Base-by-base conservation (phyloP, 169 alveolate species). In the Babesia bigemina region DNA sequence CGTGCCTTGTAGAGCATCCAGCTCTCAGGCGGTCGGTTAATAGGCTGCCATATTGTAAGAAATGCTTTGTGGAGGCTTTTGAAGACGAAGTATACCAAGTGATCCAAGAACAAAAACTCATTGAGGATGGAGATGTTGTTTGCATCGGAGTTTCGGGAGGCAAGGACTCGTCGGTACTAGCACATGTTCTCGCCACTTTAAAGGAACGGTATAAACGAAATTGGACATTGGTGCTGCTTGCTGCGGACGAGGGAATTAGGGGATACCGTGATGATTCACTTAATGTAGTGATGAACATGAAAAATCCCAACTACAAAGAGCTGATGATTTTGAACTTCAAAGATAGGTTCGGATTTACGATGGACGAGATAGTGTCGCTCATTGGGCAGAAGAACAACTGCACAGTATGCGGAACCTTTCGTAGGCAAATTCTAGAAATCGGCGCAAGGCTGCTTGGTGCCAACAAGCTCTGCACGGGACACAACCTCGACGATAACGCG, bases 111-210 rank as follows among this genome's bases (percentile, higher is more conserved):
- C 49, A 90, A 42, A 60, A 82, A 33, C 79, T 94, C 75, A 89
- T 94, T 62, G 60, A 67, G n/a, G 86, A 74, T 47, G 98, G 98
- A 10, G 98, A 96, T 76, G 92, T 88, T 63, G 95, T 98, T 22
- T 98, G 98, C 13, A 92, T 98, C 29, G 98, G 98, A 47, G 99
- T 98, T 12, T 94, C 98, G 21, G 99, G 99, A 36, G 99, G 99
- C 7, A 98, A 98, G 86, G 99, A 98, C 70, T 96, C 99, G 26
- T 95, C 99, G 45, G 99, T 97, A 14, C 78, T 98, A 55, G 95
- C 97, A 10, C 98, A 98, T 84, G 97, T 96, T 4, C 92, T 98
- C 62, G 92, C 93, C 47, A 90, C 92, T 22, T 89, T 98, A 33
- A 97, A 97, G 74, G 93, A 89, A 69, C 86, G 96, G 70, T 91